phyloP scores from a whole-genome alignment of 768 basidiomycete genomes.

The Hysterangium stoloniferum region DNA sequence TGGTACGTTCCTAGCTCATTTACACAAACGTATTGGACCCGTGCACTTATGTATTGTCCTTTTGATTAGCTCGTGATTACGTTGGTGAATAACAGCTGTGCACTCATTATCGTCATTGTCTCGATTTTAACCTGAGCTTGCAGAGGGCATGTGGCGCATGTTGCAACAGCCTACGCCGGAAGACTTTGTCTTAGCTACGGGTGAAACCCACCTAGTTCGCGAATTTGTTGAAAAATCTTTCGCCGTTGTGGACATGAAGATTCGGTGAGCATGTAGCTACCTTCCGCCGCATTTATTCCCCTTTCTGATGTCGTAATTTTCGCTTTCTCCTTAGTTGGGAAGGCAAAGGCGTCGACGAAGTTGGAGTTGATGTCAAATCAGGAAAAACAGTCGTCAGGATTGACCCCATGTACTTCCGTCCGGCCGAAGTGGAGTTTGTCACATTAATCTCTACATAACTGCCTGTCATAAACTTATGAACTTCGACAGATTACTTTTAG shows the following conservation, averaged over 20 bases:
- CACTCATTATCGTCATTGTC: background rate
- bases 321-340: conserved; percentile 50
- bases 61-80: conserved; percentile 50
- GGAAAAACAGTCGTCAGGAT: conserved; percentile 73
- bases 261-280: conserved; percentile 57
- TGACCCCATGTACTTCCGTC: conserved; percentile 88
- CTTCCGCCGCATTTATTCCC: conserved; percentile 19
- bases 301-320: conserved; percentile 7
- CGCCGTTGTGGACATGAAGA: conserved; percentile 50
- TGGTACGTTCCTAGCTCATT: conserved; percentile 41
- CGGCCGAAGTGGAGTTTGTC: conserved; percentile 88
- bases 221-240: conserved; percentile 92
- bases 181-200: conserved; percentile 93
- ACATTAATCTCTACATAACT: conserved; percentile 7
- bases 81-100: conserved; percentile 3
- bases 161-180: conserved; percentile 78
- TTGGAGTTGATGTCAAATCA: conserved; percentile 64
- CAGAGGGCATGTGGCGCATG: conserved; percentile 98
- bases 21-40: too few relatives aligned
- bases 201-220: conserved; percentile 91
- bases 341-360: conserved; percentile 66
- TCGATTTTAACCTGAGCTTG: conserved; percentile 25
- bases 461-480: conserved; percentile 16
- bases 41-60: background rate
- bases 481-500: conserved; percentile 59